Conservation (phyloP, 2,329 filamentous ascomycete genomes). For the Verticillium dahliae region DNA sequence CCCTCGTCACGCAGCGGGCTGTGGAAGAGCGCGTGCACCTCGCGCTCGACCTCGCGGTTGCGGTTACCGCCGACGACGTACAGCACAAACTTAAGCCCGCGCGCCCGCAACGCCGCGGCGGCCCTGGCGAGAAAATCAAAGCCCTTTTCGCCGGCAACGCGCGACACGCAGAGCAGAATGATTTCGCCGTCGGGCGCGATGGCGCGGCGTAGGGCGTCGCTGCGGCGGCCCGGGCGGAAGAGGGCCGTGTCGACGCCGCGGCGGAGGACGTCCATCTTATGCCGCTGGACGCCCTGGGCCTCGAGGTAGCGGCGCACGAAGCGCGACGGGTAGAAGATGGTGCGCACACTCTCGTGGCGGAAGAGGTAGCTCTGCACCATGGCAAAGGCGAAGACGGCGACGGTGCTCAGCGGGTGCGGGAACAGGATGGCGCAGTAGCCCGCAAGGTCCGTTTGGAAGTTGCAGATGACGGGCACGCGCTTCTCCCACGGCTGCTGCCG, state of each 20-base stretch:
- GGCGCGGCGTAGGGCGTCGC: constrained; percentile 40
- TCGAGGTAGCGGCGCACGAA: constrained; percentile 58
- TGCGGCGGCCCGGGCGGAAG: constrained; percentile 50
- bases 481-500: constrained; percentile 48
- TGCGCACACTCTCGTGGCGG: constrained; percentile 52
- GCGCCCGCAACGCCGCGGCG: constrained; percentile 45
- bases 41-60: constrained; percentile 54
- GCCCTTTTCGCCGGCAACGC: constrained; percentile 64
- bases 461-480: constrained; percentile 56
- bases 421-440: constrained; percentile 67
- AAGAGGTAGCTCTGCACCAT: constrained; percentile 62
- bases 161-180: constrained; percentile 59
- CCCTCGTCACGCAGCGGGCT: constrained; percentile 35
- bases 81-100: constrained; percentile 54
- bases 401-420: constrained; percentile 50
- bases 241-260: constrained; percentile 59
- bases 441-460: constrained; percentile 66
- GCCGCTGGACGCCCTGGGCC: constrained; percentile 43
- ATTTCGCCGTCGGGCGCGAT: constrained; percentile 57
- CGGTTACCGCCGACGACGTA: constrained; percentile 63
- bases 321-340: constrained; percentile 62
- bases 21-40: constrained; percentile 55
- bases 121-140: constrained; percentile 60
- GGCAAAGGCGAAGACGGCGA: constrained; percentile 56
- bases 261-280: constrained; percentile 54